Evolutionary conservation across 1,284 basidiomycete species (phyloP), one percentile per base, ranked within the genome.

Genomic region (Cryptococcus sp.): DNA sequence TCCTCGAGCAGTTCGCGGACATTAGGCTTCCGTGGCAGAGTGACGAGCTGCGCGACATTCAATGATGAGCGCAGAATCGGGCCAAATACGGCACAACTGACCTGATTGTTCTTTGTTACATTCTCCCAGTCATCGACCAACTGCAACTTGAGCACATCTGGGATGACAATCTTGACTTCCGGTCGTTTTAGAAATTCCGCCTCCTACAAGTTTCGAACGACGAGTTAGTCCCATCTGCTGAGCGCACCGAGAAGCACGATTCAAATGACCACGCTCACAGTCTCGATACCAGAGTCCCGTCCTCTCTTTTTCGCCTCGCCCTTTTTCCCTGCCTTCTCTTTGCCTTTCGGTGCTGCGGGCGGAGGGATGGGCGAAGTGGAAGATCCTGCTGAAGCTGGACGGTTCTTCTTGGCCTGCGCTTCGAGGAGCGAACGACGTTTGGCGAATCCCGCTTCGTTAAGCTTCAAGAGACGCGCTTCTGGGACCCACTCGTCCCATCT

Each of bases 401-500:
- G 52, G 42, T 69, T 71, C 66, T 77, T 77, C 70, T 74, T 75
- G 17, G 74, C 74, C 60, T 80, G 69, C 59, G 75, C 70, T 68
- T 76, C 80, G 53, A 80, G 71, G 17, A 84, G 69, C n/a, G 75
- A 72, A 25, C 80, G 75, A 74, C 97, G 92, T 64, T 88, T 82
- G n/a, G 84, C 83, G 44, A 95, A 82, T 67, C 93, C 95, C 47
- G 85, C 82, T 62, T 96, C 92, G 72, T 89, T 93, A 70, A 85
- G 83, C 78, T 98, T 98, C 57, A 98, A 82, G 49, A 98, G 81
- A 5, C 96, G 88, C 19, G 79, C 78, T 46, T 87, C 84, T 1
- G 91, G 89, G 0, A 98, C 95, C 93, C 93, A 98, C 82, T 99
- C 95, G 80, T 98, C 95, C 95, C 95, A 98, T 62, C 91, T 95